Evolutionary conservation across 208 protist genomes (phyloP).

Genomic region (Leishmania gerbilli): DNA sequence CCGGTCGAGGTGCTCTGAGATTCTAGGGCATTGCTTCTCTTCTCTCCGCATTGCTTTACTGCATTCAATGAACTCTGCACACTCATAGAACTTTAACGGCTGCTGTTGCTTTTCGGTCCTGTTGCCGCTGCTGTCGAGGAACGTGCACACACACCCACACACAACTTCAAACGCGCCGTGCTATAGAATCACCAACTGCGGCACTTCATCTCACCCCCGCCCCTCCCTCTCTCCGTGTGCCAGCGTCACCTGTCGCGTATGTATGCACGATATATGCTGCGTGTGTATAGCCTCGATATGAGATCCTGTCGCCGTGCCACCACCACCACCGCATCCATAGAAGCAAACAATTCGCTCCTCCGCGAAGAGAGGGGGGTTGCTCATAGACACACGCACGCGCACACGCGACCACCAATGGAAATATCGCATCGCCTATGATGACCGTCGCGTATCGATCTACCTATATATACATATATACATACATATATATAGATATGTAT

Average conservation of each 20-base stretch:
- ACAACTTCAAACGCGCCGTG: background rate
- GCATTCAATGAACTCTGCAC: background rate
- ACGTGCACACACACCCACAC: background rate
- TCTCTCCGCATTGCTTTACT: background rate
- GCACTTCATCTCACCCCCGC: background rate
- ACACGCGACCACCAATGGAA: background rate
- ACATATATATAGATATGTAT: background rate
- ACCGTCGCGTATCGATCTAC: background rate
- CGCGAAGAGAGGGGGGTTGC: background rate
- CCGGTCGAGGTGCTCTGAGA: slow-evolving; percentile 18
- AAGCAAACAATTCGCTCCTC: background rate
- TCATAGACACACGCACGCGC: background rate
- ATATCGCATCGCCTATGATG: background rate
- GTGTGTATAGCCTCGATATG: background rate
- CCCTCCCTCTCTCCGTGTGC: background rate
- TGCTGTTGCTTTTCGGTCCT: background rate
- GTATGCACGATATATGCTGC: background rate
- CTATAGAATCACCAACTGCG: background rate
- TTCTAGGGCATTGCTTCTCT: background rate
- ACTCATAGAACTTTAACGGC: background rate
- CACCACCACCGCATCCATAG: slow-evolving; percentile 4
- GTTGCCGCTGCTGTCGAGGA: background rate
- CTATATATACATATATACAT: background rate
- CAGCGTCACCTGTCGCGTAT: background rate
- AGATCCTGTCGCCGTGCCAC: background rate